Conservation (phyloP, 257 asterid species). For the Scutellaria baicalensis region DNA sequence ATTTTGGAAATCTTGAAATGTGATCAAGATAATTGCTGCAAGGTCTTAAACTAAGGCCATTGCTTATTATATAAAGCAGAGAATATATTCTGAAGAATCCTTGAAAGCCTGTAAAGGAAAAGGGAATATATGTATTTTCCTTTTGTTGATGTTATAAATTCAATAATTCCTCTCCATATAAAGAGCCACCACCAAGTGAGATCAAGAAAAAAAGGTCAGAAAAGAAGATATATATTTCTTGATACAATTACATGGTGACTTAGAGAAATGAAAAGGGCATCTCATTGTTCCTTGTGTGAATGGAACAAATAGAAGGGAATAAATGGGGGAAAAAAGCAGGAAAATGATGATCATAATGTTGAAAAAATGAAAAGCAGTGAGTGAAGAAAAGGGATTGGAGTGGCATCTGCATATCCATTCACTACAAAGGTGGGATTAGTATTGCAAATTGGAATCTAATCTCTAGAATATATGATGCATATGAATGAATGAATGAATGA, state of each 20-base stretch:
- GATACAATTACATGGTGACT: too few species aligned
- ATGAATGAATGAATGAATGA: too few species aligned
- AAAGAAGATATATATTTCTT: too few species aligned
- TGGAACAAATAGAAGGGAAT: neutral
- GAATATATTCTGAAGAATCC: conserved; percentile 48
- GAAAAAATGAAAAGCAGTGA: neutral
- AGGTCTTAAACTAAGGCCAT: conserved; percentile 1
- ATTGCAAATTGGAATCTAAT: conserved; percentile 7
- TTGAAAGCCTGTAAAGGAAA: conserved; percentile 24
- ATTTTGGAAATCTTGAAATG: too few species aligned
- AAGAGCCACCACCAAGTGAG: too few species aligned
- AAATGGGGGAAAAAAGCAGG: neutral
- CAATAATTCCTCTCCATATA: too few species aligned
- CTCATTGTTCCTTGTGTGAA: conserved; percentile 3
- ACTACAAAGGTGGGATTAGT: neutral
- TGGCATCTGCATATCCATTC: conserved; percentile 12
- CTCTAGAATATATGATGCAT: neutral
- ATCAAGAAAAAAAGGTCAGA: too few species aligned
- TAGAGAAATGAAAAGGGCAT: neutral
- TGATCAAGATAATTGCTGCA: neutral
- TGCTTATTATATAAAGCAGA: neutral
- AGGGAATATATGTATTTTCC: conserved; percentile 27
- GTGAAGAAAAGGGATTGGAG: neutral
- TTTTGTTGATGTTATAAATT: conserved; percentile 11
- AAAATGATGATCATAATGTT: neutral